Percentiles rank a stretch among this genome's conserved stretches.
phyloP scores from a whole-genome alignment of 257 asterid genomes.

The Misopates orontium region DNA sequence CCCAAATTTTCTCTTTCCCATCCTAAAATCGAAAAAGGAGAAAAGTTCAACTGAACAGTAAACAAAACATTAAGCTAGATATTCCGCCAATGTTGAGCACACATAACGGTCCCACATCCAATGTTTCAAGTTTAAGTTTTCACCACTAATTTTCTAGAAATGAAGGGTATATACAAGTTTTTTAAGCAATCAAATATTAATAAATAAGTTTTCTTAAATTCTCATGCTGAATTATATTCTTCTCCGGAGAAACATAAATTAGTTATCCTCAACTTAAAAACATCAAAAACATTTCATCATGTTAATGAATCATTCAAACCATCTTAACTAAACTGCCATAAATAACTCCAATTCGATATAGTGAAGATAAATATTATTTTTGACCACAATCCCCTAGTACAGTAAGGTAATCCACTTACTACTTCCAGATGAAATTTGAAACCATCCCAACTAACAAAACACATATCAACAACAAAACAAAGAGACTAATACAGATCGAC shows the following conservation, averaged over 20 bases:
- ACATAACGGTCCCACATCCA: neutral
- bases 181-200: neutral
- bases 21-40: conserved; percentile 44
- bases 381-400: neutral
- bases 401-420: neutral
- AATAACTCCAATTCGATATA: neutral
- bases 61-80: conserved; percentile 4
- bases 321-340: neutral
- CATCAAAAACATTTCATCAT: too few relatives aligned
- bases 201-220: neutral
- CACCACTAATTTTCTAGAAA: neutral
- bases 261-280: neutral
- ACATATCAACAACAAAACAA: neutral
- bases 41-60: neutral
- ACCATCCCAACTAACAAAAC: neutral
- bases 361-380: neutral
- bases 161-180: neutral
- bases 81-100: conserved; percentile 9
- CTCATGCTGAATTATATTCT: too few relatives aligned
- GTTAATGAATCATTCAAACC: too few relatives aligned
- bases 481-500: neutral
- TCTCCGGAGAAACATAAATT: neutral
- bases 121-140: neutral
- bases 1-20: conserved; percentile 68
- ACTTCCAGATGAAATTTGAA: neutral